Evolutionary conservation across 352 stramenopile species (phyloP), one percentile per base, ranked within the genome.

Genomic region (Pythium rishiriense): DNA sequence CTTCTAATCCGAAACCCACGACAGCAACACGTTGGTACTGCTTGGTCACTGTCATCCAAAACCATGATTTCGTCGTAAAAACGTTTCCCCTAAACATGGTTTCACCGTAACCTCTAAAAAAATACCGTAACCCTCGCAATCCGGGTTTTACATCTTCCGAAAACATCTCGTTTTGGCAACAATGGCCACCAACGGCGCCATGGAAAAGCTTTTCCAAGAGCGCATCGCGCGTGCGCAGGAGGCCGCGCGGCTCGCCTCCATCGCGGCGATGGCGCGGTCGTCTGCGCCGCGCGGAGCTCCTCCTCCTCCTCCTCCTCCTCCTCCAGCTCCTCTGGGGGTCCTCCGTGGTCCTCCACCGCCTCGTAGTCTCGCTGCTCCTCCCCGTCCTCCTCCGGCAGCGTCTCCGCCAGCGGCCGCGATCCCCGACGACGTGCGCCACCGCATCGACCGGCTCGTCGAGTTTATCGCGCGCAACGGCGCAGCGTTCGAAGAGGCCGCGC

Each of bases 381-480:
- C 49, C 19, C 56, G n/a, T 37, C 56, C n/a, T 50, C 60, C 29
- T 54, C 43, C 65, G 53, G 43, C 47, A 24, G 28, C 24, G 31
- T n/a, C n/a, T n/a, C n/a, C n/a, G n/a, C 37, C 63, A n/a, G 25
- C 56, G 4, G 41, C 46, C 11, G 25, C 61, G n/a, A 37, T 85
- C 9, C 74, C 81, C n/a, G 57, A 71, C 3, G 73, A 78, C 28
- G 70, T 82, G 1, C 69, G 55, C 12, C 73, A 87, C 25, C 76
- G 81, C 39, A 85, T 90, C 28, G 76, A 88, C 42, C 64, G 74
- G 14, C 72, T 90, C 22, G 64, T 87, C 35, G 81, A 87, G 46
- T 90, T 88, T 46, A 74, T 88, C 29, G 61, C 63, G 21, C 78
- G 81, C 49, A 90, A 90, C 37, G 81, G 78, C 1, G 47, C 74